Evolutionary conservation across 352 stramenopile species (phyloP), one percentile per base, ranked within the genome.

Genomic region (Stephanocyclus meneghinianus): DNA sequence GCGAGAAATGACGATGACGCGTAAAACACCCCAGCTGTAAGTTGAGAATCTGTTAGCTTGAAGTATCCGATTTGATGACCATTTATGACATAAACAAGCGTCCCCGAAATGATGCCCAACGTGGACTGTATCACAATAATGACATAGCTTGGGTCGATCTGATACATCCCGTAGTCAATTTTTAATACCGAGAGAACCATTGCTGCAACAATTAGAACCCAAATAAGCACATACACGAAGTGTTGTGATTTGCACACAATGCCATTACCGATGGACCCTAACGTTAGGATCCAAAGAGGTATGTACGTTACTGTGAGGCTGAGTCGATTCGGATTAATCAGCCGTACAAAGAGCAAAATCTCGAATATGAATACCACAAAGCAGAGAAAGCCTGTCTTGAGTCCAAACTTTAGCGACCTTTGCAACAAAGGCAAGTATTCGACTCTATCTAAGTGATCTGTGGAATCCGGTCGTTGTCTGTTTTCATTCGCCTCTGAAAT

Each of bases 211-310:
- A 77, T 16, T 3, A 93, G 62, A 32, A 86, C 51, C 88, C 86
- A 93, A 71, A 87, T 84, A n/a, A 93, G 11, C 2, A 87, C 71
- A 45, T 82, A 62, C 7, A 91, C 18, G 47, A 87, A 78, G 60
- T 91, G 83, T 71, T 93, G 88, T 48, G 86, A 89, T 73, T 91
- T 93, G 78, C 88, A 93, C 65, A 93, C 79, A 42, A 91, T 79
- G 26, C 88, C 88, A 77, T 93, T 86, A 7, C 83, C 30, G 21
- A 93, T 87, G 42, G 83, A 87, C 42, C 74, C 84, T 7, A 81
- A 30, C 2, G 89, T 80, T 29, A 93, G 73, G 32, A 93, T 85
- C 88, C 88, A 93, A 9, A 93, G 45, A 15, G 88, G 88, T n/a
- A 83, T 56, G 59, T 91, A 87, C 16, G 74, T 81, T 9, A 74